Percentiles rank a stretch among this genome's conserved stretches.
These are phyloP conservation scores for Talaromyces piceae DNA, from an alignment of 2,329 filamentous ascomycete species.

Conservation along the genomic window DNA sequence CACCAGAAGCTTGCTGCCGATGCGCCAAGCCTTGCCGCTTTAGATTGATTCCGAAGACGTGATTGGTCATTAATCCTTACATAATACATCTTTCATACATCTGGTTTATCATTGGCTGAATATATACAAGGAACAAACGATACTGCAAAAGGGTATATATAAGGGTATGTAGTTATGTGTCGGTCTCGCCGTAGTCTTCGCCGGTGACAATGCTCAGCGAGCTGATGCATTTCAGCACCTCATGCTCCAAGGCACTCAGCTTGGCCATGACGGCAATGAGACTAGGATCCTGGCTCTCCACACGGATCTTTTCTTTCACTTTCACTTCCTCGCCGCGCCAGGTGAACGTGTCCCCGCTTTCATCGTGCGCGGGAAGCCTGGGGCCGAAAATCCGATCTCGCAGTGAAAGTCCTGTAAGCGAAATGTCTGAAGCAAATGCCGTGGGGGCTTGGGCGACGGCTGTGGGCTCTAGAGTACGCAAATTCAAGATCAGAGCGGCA, in stretches of 20 bases:
- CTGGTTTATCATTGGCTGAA: constrained; percentile 4
- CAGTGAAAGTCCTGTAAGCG: constrained; percentile 49
- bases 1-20: constrained; percentile 7
- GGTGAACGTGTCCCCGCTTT: constrained; percentile 68
- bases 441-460: constrained; percentile 51
- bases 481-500: constrained; percentile 59
- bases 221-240: constrained; percentile 59
- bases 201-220: constrained; percentile 76
- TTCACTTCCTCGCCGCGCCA: constrained; percentile 66
- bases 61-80: not conserved
- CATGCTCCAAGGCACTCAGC: constrained; percentile 67
- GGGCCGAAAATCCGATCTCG: constrained; percentile 48
- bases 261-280: constrained; percentile 78
- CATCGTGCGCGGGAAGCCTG: constrained; percentile 62
- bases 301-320: constrained; percentile 80
- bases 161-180: constrained; percentile 1
- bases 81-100: not conserved
- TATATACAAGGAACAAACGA: not conserved
- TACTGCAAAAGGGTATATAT: no score
- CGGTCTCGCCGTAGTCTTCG: constrained; percentile 42
- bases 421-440: constrained; percentile 63
- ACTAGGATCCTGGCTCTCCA: constrained; percentile 84
- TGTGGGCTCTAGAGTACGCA: constrained; percentile 63
- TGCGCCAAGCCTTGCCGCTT: constrained; percentile 8
- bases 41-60: constrained; percentile 1